Conservation (phyloP, 2,329 filamentous ascomycete genomes). For the Penicillium griseofulvum region DNA sequence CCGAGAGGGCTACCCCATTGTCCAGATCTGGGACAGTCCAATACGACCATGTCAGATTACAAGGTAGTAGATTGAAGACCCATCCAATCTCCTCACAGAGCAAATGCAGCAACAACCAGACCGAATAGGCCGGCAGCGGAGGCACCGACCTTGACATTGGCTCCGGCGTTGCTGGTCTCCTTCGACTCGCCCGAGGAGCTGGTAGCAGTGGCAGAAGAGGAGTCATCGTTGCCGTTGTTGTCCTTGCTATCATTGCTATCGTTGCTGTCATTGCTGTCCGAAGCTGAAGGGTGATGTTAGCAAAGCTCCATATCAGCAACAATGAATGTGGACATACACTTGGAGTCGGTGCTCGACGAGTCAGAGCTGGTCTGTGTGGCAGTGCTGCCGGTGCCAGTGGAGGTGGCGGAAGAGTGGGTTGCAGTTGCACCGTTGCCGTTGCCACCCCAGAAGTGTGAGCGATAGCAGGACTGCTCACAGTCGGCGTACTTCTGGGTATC, state of each 20-base stretch:
- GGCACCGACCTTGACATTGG: slow-evolving; percentile 31
- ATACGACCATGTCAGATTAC: neutral
- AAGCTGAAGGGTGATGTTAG: slow-evolving; percentile 12
- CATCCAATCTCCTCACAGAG: slow-evolving; percentile 29
- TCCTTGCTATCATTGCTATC: slow-evolving; percentile 10
- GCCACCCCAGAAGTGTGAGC: slow-evolving; percentile 47
- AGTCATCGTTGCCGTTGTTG: slow-evolving; percentile 11
- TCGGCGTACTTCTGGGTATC: slow-evolving; percentile 48
- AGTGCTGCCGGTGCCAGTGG: slow-evolving; percentile 21
- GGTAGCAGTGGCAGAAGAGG: slow-evolving; percentile 17
- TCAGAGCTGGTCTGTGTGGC: slow-evolving; percentile 6
- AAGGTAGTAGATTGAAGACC: neutral
- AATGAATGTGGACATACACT: slow-evolving; percentile 8
- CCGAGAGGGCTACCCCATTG: neutral
- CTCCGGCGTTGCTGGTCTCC: slow-evolving; percentile 31
- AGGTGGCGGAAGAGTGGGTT: slow-evolving; percentile 22
- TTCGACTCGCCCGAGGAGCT: slow-evolving; percentile 7
- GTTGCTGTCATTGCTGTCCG: neutral
- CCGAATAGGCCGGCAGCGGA: slow-evolving; percentile 37
- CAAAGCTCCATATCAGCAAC: neutral
- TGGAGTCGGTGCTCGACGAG: neutral
- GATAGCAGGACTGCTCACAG: slow-evolving; percentile 52
- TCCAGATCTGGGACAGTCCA: neutral
- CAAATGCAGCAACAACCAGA: slow-evolving; percentile 37
- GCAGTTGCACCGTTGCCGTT: slow-evolving; percentile 23